A percentile compares a stretch with the other conserved stretches of the same genome.
phyloP scores from a whole-genome alignment of 768 basidiomycete species.

The Paxillus involutus region DNA sequence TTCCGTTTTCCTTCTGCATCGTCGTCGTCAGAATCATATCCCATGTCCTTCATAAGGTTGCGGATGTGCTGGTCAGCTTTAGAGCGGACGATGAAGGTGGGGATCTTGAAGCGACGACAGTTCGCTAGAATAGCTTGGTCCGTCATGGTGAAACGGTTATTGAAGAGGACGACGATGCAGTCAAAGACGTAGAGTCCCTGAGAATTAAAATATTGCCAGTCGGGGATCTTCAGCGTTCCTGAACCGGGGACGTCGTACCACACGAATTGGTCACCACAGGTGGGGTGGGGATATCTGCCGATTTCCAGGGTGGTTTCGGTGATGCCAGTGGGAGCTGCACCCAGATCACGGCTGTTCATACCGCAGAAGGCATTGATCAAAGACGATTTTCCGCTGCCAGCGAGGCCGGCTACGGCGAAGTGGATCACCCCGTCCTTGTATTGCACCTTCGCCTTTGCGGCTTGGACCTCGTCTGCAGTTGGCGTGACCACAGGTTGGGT shows the following conservation, averaged over 20 bases:
- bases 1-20: slow-evolving; percentile 11
- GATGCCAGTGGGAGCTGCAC: slow-evolving; percentile 32
- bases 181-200: slow-evolving; percentile 40
- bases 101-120: slow-evolving; percentile 34
- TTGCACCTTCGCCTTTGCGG: slow-evolving; percentile 22
- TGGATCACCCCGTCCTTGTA: slow-evolving; percentile 31
- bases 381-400: slow-evolving; percentile 32
- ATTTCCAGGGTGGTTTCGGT: slow-evolving; percentile 33
- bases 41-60: slow-evolving; percentile 26
- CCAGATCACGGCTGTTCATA: slow-evolving; percentile 20
- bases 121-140: slow-evolving; percentile 36
- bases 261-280: slow-evolving; percentile 20
- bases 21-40: slow-evolving; percentile 27
- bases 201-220: slow-evolving; percentile 39
- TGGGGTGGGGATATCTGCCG: slow-evolving; percentile 29
- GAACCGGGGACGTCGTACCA: slow-evolving; percentile 42
- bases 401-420: slow-evolving; percentile 29
- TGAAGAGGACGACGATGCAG: slow-evolving; percentile 34
- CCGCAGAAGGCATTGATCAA: slow-evolving; percentile 35
- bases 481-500: slow-evolving; percentile 32
- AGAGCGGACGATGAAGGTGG: slow-evolving; percentile 36
- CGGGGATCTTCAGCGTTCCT: slow-evolving; percentile 33
- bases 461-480: slow-evolving; percentile 24
- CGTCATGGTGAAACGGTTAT: slow-evolving; percentile 35
- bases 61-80: slow-evolving; percentile 35